A percentile compares a stretch with the other conserved stretches of the same genome.
phyloP scores from a whole-genome alignment of 2,329 filamentous ascomycete species.

The Claviceps sp. region DNA sequence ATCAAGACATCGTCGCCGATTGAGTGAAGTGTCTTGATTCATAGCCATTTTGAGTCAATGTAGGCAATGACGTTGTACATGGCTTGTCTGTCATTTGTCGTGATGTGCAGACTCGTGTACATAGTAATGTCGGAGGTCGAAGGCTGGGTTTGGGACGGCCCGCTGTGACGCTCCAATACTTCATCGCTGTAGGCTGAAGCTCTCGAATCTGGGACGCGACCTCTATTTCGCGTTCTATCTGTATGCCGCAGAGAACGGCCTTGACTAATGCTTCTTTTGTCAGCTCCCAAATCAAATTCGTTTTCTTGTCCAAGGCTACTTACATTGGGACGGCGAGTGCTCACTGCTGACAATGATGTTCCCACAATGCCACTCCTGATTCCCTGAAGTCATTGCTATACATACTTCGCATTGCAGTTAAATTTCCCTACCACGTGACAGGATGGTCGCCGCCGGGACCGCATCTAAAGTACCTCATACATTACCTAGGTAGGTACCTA shows the following conservation, averaged over 20 bases:
- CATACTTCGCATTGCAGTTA: too few species aligned
- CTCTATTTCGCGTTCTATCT: too few species aligned
- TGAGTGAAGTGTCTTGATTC: neutral
- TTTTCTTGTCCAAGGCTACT: neutral
- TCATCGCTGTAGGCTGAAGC: neutral
- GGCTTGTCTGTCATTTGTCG: neutral
- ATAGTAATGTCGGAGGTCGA: neutral
- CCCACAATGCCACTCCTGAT: too few species aligned
- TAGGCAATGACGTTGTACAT: neutral
- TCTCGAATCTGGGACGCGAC: too few species aligned
- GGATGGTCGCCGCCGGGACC: too few species aligned
- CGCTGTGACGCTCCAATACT: neutral
- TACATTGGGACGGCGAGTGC: too few species aligned
- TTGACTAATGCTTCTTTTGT: neutral
- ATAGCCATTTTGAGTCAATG: neutral
- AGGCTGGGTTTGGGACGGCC: neutral
- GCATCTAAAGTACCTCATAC: too few species aligned
- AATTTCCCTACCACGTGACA: too few species aligned
- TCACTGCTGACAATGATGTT: too few species aligned
- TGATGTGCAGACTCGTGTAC: constrained; percentile 1
- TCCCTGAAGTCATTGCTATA: too few species aligned
- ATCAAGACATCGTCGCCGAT: neutral
- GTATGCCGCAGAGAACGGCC: too few species aligned
- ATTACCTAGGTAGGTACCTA: too few species aligned
- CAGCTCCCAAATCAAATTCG: neutral